Evolutionary conservation across 2,329 filamentous ascomycete genomes (phyloP), one percentile per base, ranked within the genome.

Genomic region (Knufia fluminis): DNA sequence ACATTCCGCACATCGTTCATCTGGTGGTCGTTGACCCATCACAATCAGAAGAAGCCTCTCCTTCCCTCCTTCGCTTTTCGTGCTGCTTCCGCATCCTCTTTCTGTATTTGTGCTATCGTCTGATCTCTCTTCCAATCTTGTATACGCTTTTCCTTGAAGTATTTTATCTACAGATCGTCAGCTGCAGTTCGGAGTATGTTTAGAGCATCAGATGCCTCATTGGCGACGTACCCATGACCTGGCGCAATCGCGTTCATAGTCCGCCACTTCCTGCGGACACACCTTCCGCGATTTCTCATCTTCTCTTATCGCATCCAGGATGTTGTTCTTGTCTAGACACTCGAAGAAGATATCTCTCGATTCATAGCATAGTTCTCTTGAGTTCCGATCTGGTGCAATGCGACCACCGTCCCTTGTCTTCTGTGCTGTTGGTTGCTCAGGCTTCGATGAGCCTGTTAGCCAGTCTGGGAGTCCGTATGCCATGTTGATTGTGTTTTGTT

Each of bases 71-170:
- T 68, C 51, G 67, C 53, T 50, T 71, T 64, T 38, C 66, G 60
- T 64, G 86, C 74, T 66, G 77, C 74, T 55, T 76, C 72, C 10
- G 85, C 86, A 55, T 85, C 85, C 65, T 91, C 83, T 41, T 75
- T 76, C 64, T 84, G 76, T 60, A 95, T 78, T 63, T 80, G 79
- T 60, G 85, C 83, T 56, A 95, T 72, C 20, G 87, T 85, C 68
- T 82, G 75, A 62, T 86, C 83, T 68, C 91, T 88, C 60, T 94
- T 86, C 62, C 86, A 78, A 60, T 98, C 92, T 70, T 94, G 91
- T 31, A 97, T 87, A 61, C 92, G 78, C 71, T 89, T 85, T 69
- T 96, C 90, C 74, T 97, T 96, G 71, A 98, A 98, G 69, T 98
- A 97, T 69, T 89, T 88, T 53, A 96, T 86, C 87, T 92, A 60